Evolutionary conservation across 345 rosid species (phyloP).

Genomic region (Leavenworthia alabamica): DNA sequence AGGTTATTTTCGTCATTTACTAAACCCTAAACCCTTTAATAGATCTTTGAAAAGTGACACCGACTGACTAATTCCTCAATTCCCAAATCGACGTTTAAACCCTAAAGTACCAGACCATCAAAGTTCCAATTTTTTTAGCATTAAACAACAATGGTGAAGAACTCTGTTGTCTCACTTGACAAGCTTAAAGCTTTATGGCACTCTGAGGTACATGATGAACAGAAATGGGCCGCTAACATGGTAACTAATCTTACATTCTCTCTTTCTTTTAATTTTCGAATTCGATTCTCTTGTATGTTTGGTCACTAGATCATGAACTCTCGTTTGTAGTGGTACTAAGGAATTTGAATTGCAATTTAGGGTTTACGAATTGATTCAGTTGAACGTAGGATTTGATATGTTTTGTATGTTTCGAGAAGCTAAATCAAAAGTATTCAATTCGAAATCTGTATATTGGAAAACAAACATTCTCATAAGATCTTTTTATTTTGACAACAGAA

Average conservation of each 20-base stretch:
- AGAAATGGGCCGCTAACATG: constrained; percentile 66
- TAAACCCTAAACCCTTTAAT: background rate
- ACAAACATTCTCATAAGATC: background rate
- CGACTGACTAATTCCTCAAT: background rate
- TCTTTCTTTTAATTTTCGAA: background rate
- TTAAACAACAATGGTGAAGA: constrained; percentile 50
- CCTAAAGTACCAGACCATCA: constrained; percentile 13
- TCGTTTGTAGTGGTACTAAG: background rate
- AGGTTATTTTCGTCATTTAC: constrained; percentile 21
- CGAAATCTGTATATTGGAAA: background rate
- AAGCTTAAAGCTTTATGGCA: constrained; percentile 51
- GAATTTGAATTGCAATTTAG: background rate
- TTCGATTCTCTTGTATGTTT: background rate
- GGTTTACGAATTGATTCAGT: background rate
- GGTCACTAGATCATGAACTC: background rate
- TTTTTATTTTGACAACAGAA: constrained; percentile 40
- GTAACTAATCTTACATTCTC: constrained; percentile 17
- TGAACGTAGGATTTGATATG: background rate
- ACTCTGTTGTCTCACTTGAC: constrained; percentile 36
- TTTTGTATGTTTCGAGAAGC: background rate
- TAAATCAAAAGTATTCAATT: background rate
- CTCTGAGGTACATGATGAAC: constrained; percentile 66
- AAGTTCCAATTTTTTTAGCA: background rate
- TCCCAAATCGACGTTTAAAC: constrained; percentile 3
- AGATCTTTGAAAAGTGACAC: background rate